These are phyloP conservation scores for Rhynchosporium agropyri DNA, from an alignment of 2,329 filamentous ascomycete species.

Conservation along the genomic window DNA sequence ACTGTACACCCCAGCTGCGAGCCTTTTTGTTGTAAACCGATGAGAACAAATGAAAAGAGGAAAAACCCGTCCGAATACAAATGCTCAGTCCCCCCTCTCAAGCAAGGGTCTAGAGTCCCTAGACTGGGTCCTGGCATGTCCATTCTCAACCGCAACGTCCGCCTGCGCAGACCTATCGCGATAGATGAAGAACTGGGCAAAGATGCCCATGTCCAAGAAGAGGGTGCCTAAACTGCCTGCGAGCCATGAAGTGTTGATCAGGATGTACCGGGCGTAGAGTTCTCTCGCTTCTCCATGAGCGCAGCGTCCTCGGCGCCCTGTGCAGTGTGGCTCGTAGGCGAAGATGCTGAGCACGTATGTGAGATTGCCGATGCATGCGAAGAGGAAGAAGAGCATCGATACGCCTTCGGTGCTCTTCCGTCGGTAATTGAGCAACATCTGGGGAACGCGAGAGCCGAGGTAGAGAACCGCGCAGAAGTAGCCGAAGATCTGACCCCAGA, in stretches of 20 bases:
- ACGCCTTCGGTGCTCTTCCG: conserved; percentile 93
- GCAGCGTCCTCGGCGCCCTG: conserved; percentile 51
- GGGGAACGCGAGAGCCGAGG: conserved; percentile 84
- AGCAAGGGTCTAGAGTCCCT: conserved; percentile 32
- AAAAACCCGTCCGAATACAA: not conserved
- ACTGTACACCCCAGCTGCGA: conserved; percentile 4
- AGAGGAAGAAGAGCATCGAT: conserved; percentile 92
- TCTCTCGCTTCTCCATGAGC: conserved; percentile 62
- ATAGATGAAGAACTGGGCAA: conserved; percentile 91
- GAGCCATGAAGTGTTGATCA: conserved; percentile 90
- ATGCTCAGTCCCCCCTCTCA: conserved; percentile 30
- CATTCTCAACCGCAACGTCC: conserved; percentile 23
- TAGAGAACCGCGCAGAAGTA: conserved; percentile 91
- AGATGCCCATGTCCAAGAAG: conserved; percentile 81
- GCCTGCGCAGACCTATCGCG: conserved; percentile 37
- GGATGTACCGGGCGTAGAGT: conserved; percentile 79
- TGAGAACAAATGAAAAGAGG: not conserved
- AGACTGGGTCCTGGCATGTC: conserved; percentile 14
- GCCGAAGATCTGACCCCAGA: conserved; percentile 86
- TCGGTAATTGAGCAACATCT: conserved; percentile 88
- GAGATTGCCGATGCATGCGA: conserved; percentile 92
- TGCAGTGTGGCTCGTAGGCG: conserved; percentile 79
- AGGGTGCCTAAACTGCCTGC: conserved; percentile 87
- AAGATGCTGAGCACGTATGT: conserved; percentile 93
- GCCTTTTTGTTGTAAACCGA: not conserved